Evolutionary conservation across 164 flowering plant species (phyloP).

Genomic region (Chimonanthus salicifolius): DNA sequence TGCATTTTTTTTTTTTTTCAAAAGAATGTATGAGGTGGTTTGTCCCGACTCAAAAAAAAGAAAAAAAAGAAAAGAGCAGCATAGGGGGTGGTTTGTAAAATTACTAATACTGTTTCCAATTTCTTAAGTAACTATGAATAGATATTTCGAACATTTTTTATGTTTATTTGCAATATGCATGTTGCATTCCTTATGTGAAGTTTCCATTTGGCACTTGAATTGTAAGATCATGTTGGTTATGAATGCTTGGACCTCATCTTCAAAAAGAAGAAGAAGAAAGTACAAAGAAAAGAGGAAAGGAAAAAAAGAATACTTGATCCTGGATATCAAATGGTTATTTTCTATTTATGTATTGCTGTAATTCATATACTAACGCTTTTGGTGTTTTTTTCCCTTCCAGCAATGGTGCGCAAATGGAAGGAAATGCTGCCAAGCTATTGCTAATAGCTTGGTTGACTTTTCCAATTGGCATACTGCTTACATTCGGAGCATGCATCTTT

Average conservation of each 20-base stretch:
- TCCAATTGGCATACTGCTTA: constrained; percentile 52
- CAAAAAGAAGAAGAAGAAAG: no score
- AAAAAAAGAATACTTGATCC: not conserved
- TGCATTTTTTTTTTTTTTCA: not conserved
- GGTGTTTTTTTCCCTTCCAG: constrained; percentile 31
- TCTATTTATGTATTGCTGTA: not conserved
- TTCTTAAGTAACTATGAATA: not conserved
- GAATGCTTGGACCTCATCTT: no score
- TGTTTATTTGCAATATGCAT: not conserved
- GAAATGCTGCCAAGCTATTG: constrained; percentile 46
- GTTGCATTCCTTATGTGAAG: not conserved
- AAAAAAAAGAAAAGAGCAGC: not conserved
- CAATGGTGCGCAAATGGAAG: constrained; percentile 40
- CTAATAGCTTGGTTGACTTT: constrained; percentile 63
- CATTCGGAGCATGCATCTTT: constrained; percentile 29
- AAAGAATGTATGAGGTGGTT: not conserved
- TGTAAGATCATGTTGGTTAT: not conserved
- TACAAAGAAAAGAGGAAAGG: no score
- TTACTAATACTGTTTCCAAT: not conserved
- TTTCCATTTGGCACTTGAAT: not conserved
- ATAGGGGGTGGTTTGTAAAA: not conserved
- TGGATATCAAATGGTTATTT: not conserved
- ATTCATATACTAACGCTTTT: not conserved
- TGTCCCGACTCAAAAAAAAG: no score
- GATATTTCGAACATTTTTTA: not conserved